These are phyloP conservation scores for Penicillium manginii DNA, from an alignment of 495 filamentous ascomycete genomes.

Conservation along the genomic window DNA sequence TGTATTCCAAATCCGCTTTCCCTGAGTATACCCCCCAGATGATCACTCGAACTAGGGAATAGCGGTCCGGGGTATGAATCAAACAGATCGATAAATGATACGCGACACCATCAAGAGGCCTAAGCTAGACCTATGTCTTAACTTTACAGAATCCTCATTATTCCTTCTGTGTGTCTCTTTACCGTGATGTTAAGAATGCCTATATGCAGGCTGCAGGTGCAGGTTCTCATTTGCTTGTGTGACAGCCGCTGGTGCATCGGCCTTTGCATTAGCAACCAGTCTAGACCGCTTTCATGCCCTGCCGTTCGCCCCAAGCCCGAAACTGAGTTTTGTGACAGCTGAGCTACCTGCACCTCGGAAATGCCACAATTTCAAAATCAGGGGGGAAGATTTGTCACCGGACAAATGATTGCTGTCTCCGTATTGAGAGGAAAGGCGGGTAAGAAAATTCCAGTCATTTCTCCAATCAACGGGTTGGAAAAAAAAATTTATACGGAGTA, in stretches of 20 bases:
- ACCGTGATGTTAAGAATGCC: not conserved
- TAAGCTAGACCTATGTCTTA: not conserved
- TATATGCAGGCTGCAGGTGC: slow-evolving; percentile 21
- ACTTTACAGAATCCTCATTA: not conserved
- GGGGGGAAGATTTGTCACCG: not conserved
- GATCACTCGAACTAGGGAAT: not conserved
- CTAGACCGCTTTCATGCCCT: slow-evolving; percentile 14
- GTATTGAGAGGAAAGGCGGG: not conserved
- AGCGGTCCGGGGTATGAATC: not conserved
- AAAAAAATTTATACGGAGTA: too few relatives aligned
- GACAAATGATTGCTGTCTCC: slow-evolving; percentile 1
- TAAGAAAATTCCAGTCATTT: not conserved
- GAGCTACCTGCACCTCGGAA: slow-evolving; percentile 15
- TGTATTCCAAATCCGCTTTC: slow-evolving; percentile 11
- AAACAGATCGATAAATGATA: not conserved
- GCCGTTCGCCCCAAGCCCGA: not conserved
- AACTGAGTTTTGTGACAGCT: slow-evolving; percentile 24
- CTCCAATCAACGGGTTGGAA: not conserved
- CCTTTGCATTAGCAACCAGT: slow-evolving; percentile 11
- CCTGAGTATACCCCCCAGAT: not conserved
- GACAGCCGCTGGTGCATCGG: slow-evolving; percentile 12
- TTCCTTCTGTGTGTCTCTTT: not conserved
- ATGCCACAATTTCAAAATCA: not conserved
- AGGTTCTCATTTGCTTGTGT: slow-evolving; percentile 3
- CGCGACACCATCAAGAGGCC: not conserved